A percentile compares a stretch with the other conserved stretches of the same genome.
phyloP scores from a whole-genome alignment of 495 filamentous ascomycete genomes.

The Halenospora varia region DNA sequence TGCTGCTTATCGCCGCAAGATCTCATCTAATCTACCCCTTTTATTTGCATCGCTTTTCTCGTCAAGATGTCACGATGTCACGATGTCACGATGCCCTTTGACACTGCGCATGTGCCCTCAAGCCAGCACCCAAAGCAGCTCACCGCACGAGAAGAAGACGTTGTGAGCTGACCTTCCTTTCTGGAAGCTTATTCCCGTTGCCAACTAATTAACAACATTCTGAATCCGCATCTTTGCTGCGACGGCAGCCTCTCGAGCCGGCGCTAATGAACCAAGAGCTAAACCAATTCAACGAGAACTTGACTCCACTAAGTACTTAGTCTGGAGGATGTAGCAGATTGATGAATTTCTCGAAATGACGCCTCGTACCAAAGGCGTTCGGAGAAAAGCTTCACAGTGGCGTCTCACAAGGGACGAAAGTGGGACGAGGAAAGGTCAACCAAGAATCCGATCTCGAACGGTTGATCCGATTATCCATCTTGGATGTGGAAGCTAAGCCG shows the following conservation, averaged over 20 bases:
- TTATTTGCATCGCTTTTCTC: too few relatives aligned
- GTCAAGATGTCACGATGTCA: too few relatives aligned
- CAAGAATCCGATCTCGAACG: background rate
- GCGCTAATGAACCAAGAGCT: background rate
- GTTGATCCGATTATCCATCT: background rate
- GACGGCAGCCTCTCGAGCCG: background rate
- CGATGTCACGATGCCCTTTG: too few relatives aligned
- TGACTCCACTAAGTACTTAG: background rate
- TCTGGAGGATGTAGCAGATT: background rate
- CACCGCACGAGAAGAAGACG: background rate
- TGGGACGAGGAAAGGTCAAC: background rate
- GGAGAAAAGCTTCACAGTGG: background rate
- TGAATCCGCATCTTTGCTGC: background rate
- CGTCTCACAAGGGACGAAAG: constrained; percentile 1
- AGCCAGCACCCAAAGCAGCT: too few relatives aligned
- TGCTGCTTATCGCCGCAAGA: constrained; percentile 7
- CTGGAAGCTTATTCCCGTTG: background rate
- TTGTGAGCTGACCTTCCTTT: background rate
- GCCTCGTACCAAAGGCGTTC: background rate
- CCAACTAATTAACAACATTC: background rate
- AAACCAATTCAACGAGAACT: background rate
- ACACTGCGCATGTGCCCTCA: too few relatives aligned
- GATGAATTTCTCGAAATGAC: constrained; percentile 4
- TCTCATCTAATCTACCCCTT: constrained; percentile 19
- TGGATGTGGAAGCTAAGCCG: background rate